These are phyloP conservation scores for Yamadazyma membranifaciens DNA, from an alignment of 1,139 yeast genomes.

Conservation along the genomic window DNA sequence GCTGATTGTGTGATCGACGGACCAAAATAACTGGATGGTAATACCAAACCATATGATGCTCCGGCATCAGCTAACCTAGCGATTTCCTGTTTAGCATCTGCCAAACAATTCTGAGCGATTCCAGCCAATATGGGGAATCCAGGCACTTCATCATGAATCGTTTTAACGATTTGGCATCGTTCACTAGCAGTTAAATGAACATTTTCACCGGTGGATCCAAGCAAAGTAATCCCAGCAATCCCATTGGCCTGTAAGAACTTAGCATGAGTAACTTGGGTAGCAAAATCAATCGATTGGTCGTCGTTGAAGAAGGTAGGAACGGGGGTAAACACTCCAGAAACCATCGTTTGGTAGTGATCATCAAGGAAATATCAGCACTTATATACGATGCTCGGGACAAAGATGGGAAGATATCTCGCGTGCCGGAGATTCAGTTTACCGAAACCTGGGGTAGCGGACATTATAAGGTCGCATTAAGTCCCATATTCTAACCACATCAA, in stretches of 20 bases:
- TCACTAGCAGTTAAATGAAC: conserved; percentile 44
- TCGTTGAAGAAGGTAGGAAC: conserved; percentile 38
- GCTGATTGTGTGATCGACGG: conserved; percentile 39
- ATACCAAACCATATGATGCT: conserved; percentile 43
- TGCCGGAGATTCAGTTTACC: neutral
- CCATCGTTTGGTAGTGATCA: neutral
- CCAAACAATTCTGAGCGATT: conserved; percentile 38
- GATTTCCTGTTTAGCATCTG: conserved; percentile 40
- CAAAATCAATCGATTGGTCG: conserved; percentile 29
- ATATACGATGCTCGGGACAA: too few relatives aligned
- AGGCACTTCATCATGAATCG: conserved; percentile 35
- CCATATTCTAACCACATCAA: too few relatives aligned
- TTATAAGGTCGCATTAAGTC: too few relatives aligned
- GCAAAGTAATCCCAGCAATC: conserved; percentile 31
- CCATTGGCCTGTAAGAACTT: conserved; percentile 29
- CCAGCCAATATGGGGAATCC: conserved; percentile 44
- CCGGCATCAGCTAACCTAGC: conserved; percentile 37
- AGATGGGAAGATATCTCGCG: neutral
- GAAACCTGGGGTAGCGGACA: conserved; percentile 1
- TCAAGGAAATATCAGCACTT: too few relatives aligned
- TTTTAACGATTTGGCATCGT: conserved; percentile 30
- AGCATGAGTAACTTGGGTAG: conserved; percentile 35
- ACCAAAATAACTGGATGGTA: conserved; percentile 49
- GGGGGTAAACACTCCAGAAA: conserved; percentile 31
- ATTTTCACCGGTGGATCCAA: conserved; percentile 48